phyloP scores from a whole-genome alignment of 495 filamentous ascomycete genomes.

The Rhizodiscina lignyota region DNA sequence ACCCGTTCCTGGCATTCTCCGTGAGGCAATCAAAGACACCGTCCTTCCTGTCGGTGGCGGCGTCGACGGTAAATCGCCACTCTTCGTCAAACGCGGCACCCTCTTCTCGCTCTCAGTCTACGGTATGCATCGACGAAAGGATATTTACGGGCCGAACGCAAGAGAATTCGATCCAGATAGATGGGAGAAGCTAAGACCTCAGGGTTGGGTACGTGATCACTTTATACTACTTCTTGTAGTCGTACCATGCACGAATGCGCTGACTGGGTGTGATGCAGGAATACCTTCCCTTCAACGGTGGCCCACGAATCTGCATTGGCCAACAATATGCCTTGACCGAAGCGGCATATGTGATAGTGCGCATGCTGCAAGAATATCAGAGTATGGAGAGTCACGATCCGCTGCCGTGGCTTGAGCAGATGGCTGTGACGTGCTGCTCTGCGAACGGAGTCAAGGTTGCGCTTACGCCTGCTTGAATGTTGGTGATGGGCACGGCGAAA shows the following conservation, averaged over 20 bases:
- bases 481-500: no score
- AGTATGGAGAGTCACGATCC: constrained; percentile 23
- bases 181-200: constrained; percentile 20
- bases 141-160: constrained; percentile 20
- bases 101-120: constrained; percentile 13
- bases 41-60: constrained; percentile 20
- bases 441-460: constrained; percentile 10
- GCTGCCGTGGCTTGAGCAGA: constrained; percentile 10
- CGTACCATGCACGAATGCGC: no score
- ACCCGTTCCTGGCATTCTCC: constrained; percentile 18
- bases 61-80: constrained; percentile 12
- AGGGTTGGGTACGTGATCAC: no score
- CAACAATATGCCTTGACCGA: constrained; percentile 23
- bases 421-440: constrained; percentile 17
- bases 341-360: constrained; percentile 18
- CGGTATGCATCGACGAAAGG: constrained; percentile 18
- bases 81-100: constrained; percentile 15
- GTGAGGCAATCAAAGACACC: constrained; percentile 17
- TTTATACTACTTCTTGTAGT: no score
- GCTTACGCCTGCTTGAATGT: no score
- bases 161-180: constrained; percentile 20
- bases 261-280: constrained; percentile 20
- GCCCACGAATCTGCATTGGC: constrained; percentile 22
- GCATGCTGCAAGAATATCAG: constrained; percentile 26
- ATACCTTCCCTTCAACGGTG: constrained; percentile 26